Base-by-base conservation (phyloP, 169 alveolate species). In the Cystoisospora suis region DNA sequence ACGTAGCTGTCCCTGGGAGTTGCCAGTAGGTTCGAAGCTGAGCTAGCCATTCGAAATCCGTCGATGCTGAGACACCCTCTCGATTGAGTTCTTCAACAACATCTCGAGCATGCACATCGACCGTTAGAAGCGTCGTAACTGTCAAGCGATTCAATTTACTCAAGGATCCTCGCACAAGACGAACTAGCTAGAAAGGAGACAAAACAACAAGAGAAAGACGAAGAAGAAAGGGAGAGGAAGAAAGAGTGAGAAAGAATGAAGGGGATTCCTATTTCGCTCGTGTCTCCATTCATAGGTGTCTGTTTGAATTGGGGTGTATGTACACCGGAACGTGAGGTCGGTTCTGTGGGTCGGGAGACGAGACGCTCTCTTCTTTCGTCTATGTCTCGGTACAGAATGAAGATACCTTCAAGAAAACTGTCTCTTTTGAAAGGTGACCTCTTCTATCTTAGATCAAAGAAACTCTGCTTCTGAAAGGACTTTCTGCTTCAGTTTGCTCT, bases 1-100 rank as follows among this genome's bases (percentile, higher is more conserved):
- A 47, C 75, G 80, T 58, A 42, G 27, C 65, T 70, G 46, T 58
- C 6, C 93, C 93, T 7, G 87, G 69, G 34, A 89, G 89, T 75
- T 92, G 87, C 96, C 95, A 95, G 92, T 95, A 96, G 91, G 95
- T 95, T 34, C 99, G 95, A 86, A 98, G 94, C 94, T 97, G 96
- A 20, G 97, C 94, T 32, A 95, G 94, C 99, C 99, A 98, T 86
- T 96, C 98, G 89, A 97, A 98, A 88, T 96, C 97, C 81, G 95
- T 90, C 23, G 92, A 90, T 17, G 94, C 87, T 53, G 45, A 17
- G 34, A 94, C 95, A 29, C 81, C 83, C 72, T 83, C 85, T 72
- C 93, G 91, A 69, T 56, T 53, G 49, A 96, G 75, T 49, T 93
- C 95, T 75, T 94, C 94, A 40, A 95, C 94, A 81, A 94, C 96